Evolutionary conservation across 345 rosid species (phyloP).

Genomic region (Camelina sativa): DNA sequence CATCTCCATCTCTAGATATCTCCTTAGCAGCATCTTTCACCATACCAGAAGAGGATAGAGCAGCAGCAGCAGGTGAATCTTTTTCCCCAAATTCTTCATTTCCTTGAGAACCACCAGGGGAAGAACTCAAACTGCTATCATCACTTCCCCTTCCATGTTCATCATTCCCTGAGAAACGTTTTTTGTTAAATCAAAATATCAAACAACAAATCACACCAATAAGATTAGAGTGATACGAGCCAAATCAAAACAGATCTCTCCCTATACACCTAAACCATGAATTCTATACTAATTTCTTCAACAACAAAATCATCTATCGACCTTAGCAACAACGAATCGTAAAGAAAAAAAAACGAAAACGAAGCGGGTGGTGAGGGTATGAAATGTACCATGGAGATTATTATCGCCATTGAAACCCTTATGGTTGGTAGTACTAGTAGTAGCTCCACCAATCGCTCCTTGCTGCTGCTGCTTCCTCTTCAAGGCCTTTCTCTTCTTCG

Average conservation of each 20-base stretch:
- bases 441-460: slow-evolving; percentile 32
- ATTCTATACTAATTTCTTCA: not conserved
- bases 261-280: slow-evolving; percentile 1
- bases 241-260: slow-evolving; percentile 23
- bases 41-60: slow-evolving; percentile 36
- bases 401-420: slow-evolving; percentile 31
- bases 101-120: slow-evolving; percentile 61
- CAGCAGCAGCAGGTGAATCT: slow-evolving; percentile 42
- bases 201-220: slow-evolving; percentile 18
- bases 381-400: slow-evolving; percentile 35
- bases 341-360: not conserved
- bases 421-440: not conserved
- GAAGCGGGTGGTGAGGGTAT: not conserved
- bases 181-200: not conserved
- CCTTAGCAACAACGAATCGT: not conserved
- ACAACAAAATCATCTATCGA: not conserved
- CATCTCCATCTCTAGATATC: slow-evolving; percentile 39
- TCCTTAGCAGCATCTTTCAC: slow-evolving; percentile 45
- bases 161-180: slow-evolving; percentile 54
- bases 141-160: slow-evolving; percentile 71
- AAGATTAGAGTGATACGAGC: not conserved
- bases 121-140: slow-evolving; percentile 61
- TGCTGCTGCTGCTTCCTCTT: slow-evolving; percentile 79
- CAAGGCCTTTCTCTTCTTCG: slow-evolving; percentile 92
- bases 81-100: slow-evolving; percentile 51